Conservation (phyloP, 2,329 filamentous ascomycete species). For the Trichoderma gracile region DNA sequence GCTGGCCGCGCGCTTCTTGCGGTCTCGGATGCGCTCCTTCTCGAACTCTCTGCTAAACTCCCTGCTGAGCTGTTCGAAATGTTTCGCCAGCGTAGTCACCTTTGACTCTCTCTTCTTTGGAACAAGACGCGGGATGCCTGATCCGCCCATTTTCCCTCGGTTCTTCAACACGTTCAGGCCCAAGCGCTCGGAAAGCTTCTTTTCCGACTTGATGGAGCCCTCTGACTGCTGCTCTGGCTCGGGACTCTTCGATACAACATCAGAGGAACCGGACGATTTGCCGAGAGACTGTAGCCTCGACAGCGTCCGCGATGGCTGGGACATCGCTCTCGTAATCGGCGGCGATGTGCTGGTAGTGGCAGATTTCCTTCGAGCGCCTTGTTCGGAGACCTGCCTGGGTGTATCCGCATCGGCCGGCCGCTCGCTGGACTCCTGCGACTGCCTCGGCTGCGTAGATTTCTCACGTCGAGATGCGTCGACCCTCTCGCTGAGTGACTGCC, state of each 20-base stretch:
- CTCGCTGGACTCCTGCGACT: slow-evolving; percentile 38
- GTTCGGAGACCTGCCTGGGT: slow-evolving; percentile 37
- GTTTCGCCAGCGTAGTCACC: slow-evolving; percentile 88
- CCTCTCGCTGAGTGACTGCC: slow-evolving; percentile 46
- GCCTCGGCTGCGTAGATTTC: slow-evolving; percentile 38
- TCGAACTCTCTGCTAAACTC: slow-evolving; percentile 98
- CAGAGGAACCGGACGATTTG: slow-evolving; percentile 44
- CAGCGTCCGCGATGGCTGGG: slow-evolving; percentile 51
- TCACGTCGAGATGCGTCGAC: slow-evolving; percentile 55
- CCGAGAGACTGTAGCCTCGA: slow-evolving; percentile 50
- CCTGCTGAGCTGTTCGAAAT: slow-evolving; percentile 94
- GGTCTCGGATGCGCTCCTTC: slow-evolving; percentile 85
- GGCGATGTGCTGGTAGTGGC: slow-evolving; percentile 49
- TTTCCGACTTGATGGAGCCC: slow-evolving; percentile 59
- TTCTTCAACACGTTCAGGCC: slow-evolving; percentile 66
- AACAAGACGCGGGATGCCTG: slow-evolving; percentile 85
- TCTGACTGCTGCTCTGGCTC: slow-evolving; percentile 37
- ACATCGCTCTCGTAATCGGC: slow-evolving; percentile 55
- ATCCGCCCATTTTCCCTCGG: slow-evolving; percentile 58
- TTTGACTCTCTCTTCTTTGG: slow-evolving; percentile 72
- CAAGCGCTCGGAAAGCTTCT: slow-evolving; percentile 73
- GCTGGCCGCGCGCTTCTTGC: slow-evolving; percentile 76
- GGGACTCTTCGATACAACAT: slow-evolving; percentile 33
- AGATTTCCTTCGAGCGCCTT: slow-evolving; percentile 47
- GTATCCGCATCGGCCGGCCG: slow-evolving; percentile 31